phyloP scores from a whole-genome alignment of 768 basidiomycete genomes.

The Agrocybe pediades region DNA sequence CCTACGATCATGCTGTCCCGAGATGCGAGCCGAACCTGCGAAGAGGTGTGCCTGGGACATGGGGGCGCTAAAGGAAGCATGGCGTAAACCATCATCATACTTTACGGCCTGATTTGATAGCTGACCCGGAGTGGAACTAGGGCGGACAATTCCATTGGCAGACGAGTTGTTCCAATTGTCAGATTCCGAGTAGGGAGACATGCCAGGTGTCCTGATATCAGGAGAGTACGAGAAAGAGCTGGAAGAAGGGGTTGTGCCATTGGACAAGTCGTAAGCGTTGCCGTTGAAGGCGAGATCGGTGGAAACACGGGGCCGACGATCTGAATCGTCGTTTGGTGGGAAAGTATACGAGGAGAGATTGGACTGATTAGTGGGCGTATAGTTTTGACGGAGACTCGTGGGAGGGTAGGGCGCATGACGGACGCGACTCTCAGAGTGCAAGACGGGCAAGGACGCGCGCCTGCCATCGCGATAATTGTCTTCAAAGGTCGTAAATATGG shows the following conservation, averaged over 20 bases:
- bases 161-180: conserved; percentile 59
- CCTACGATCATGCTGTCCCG: conserved; percentile 70
- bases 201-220: conserved; percentile 43
- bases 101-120: conserved; percentile 55
- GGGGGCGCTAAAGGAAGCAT: conserved; percentile 64
- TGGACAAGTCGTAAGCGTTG: conserved; percentile 50
- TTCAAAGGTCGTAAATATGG: conserved; percentile 72
- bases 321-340: conserved; percentile 47
- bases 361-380: conserved; percentile 44
- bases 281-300: conserved; percentile 42
- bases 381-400: conserved; percentile 46
- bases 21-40: conserved; percentile 68
- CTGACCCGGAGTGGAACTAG: conserved; percentile 67
- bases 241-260: conserved; percentile 48
- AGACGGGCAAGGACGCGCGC: conserved; percentile 64
- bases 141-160: conserved; percentile 57
- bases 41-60: conserved; percentile 65
- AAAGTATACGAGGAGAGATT: conserved; percentile 55
- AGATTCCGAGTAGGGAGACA: conserved; percentile 48
- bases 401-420: conserved; percentile 62
- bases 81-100: conserved; percentile 73
- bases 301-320: conserved; percentile 52
- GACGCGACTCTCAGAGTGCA: conserved; percentile 55
- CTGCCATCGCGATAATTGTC: conserved; percentile 61
- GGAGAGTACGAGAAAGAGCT: conserved; percentile 50